phyloP scores from a whole-genome alignment of 2,329 filamentous ascomycete genomes.

The Lasiodiplodia citricola region DNA sequence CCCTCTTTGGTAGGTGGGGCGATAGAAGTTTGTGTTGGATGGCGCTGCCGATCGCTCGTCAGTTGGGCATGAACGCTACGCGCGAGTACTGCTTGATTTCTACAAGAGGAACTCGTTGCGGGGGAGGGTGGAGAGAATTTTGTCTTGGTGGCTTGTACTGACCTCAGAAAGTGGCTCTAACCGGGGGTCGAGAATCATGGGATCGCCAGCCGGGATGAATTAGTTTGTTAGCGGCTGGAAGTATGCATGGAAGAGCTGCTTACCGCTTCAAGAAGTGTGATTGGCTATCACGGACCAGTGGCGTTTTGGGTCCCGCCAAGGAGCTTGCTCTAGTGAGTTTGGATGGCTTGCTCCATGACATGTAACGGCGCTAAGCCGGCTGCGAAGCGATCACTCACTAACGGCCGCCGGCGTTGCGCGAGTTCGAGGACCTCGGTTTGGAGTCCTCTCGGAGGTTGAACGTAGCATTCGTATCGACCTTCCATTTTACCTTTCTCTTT shows the following conservation, averaged over 20 bases:
- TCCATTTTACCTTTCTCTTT: not conserved
- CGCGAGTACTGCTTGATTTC: not conserved
- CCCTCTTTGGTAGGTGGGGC: not conserved
- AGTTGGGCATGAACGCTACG: not conserved
- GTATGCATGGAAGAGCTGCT: not conserved
- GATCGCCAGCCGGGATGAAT: not conserved
- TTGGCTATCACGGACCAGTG: not conserved
- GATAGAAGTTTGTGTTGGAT: not conserved
- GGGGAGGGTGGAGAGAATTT: not conserved
- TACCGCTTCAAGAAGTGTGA: not conserved
- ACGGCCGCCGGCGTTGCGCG: not conserved
- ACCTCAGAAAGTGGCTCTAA: not conserved
- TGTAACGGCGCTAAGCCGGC: not conserved
- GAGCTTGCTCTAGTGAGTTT: not conserved
- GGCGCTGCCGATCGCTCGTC: not conserved
- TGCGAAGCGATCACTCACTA: not conserved
- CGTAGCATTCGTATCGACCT: too few species aligned
- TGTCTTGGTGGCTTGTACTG: not conserved
- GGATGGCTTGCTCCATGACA: not conserved
- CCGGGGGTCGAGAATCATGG: not conserved
- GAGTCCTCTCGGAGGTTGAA: too few species aligned
- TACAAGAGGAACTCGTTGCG: not conserved
- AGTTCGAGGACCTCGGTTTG: not conserved
- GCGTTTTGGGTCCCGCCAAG: not conserved
- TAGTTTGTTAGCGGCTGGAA: not conserved